A percentile compares a stretch with the other conserved stretches of the same genome.
Evolutionary conservation across 164 flowering plant genomes (phyloP).

Genomic region (Aristolochia fimbriata): DNA sequence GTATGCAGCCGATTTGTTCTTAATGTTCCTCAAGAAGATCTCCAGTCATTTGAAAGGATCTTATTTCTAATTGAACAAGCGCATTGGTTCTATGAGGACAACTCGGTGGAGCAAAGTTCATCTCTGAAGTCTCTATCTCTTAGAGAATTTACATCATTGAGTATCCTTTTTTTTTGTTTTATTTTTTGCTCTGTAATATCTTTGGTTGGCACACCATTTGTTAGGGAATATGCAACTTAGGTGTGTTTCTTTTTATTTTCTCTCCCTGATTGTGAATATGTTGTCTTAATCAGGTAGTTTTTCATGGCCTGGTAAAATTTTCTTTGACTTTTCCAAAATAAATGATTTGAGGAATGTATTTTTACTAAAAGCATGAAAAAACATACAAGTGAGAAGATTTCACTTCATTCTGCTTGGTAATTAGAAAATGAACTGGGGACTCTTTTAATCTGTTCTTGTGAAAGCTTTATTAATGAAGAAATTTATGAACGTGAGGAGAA

Average conservation of each 20-base stretch:
- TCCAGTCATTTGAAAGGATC: conserved; percentile 89
- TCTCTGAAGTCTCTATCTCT: conserved; percentile 73
- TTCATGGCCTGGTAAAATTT: no score
- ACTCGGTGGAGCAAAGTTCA: conserved; percentile 84
- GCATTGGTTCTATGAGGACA: conserved; percentile 97
- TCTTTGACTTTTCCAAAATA: no score
- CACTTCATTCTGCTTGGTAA: no score
- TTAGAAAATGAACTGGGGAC: no score
- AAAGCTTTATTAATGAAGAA: no score
- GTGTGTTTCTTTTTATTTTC: neutral
- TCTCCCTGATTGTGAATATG: neutral
- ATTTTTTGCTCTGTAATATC: neutral
- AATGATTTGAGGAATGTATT: no score
- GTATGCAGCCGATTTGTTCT: conserved; percentile 85
- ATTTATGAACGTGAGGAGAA: no score
- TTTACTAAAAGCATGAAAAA: no score
- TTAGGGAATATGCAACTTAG: neutral
- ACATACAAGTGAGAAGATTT: no score
- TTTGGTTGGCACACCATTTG: neutral
- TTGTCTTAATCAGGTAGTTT: neutral
- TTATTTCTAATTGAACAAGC: conserved; percentile 97
- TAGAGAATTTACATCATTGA: conserved; percentile 82
- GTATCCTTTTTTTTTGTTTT: conserved; percentile 56
- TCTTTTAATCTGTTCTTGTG: no score
- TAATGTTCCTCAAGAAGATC: conserved; percentile 94